Evolutionary conservation across 2,329 filamentous ascomycete species (phyloP).

Genomic region (Paraphaeosphaeria sporulosa): DNA sequence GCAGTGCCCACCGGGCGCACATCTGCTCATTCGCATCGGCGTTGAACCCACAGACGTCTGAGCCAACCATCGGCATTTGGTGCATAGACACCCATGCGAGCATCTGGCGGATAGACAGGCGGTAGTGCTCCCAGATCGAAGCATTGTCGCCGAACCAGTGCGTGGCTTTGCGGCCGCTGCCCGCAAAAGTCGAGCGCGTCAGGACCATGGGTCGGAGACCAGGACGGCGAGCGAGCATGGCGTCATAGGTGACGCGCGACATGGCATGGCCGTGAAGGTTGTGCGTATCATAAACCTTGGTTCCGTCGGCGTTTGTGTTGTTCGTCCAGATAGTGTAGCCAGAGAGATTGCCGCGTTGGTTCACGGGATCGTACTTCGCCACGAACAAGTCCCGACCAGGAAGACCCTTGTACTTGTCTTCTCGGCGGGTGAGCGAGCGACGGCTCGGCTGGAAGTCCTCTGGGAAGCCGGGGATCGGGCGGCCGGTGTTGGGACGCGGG

Average conservation of each 20-base stretch:
- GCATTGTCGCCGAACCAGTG: conserved; percentile 69
- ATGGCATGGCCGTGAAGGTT: conserved; percentile 81
- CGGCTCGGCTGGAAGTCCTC: conserved; percentile 67
- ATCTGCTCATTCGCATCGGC: conserved; percentile 71
- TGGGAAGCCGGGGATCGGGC: conserved; percentile 73
- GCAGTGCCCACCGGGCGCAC: conserved; percentile 77
- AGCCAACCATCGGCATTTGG: conserved; percentile 58
- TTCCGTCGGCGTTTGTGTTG: conserved; percentile 71
- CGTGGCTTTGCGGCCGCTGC: conserved; percentile 67
- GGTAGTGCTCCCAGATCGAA: conserved; percentile 55
- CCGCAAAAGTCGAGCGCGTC: conserved; percentile 78
- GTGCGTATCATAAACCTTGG: conserved; percentile 76
- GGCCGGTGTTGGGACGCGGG: conserved; percentile 65
- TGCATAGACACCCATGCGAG: conserved; percentile 57
- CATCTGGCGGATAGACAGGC: conserved; percentile 52
- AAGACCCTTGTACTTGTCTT: conserved; percentile 62
- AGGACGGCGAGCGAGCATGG: conserved; percentile 73
- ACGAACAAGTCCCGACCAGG: conserved; percentile 69
- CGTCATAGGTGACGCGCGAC: conserved; percentile 68
- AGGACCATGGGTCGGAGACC: conserved; percentile 72
- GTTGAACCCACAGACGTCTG: conserved; percentile 80
- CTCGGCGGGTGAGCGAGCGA: conserved; percentile 24
- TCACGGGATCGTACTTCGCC: conserved; percentile 71
- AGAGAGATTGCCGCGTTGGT: conserved; percentile 60
- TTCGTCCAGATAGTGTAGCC: conserved; percentile 68